Evolutionary conservation across 768 basidiomycete species (phyloP).

Genomic region (Russula abietina): DNA sequence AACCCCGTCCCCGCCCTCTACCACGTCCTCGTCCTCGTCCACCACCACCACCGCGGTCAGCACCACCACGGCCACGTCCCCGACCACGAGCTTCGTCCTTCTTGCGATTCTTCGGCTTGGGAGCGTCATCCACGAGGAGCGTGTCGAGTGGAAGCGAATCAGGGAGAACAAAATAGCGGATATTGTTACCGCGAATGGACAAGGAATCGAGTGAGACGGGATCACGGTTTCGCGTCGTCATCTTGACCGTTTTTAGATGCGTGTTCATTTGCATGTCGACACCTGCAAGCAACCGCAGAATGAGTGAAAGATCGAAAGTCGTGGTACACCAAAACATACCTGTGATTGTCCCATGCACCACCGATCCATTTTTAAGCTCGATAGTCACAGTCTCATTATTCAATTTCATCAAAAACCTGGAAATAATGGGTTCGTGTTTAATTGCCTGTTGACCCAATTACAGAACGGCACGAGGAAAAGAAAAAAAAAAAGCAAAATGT

Average conservation of each 20-base stretch:
- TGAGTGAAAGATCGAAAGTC: no score
- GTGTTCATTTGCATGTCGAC: conserved; percentile 99
- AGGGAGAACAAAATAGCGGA: conserved; percentile 96
- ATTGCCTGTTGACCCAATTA: neutral
- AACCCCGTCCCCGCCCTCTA: conserved; percentile 45
- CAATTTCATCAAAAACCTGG: conserved; percentile 97
- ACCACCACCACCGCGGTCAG: conserved; percentile 23
- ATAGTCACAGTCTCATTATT: conserved; percentile 99
- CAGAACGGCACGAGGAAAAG: neutral
- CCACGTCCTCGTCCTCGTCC: conserved; percentile 49
- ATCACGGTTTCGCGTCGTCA: conserved; percentile 88
- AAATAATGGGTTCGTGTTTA: conserved; percentile 7
- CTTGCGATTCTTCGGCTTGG: conserved; percentile 89
- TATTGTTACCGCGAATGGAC: conserved; percentile 93
- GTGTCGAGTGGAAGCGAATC: conserved; percentile 96
- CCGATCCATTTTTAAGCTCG: conserved; percentile 95
- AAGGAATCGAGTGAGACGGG: conserved; percentile 82
- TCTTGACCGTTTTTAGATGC: conserved; percentile 94
- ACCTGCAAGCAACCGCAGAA: conserved; percentile 42
- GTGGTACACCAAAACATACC: conserved; percentile 45
- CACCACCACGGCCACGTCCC: conserved; percentile 42
- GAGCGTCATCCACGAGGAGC: conserved; percentile 93
- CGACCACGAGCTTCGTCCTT: conserved; percentile 75
- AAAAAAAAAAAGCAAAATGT: neutral
- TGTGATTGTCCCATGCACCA: conserved; percentile 94